Percentiles rank a stretch among this genome's conserved stretches.
These are phyloP conservation scores for Fraxinus greggii DNA, from an alignment of 305 asterid genomes.

Conservation along the genomic window DNA sequence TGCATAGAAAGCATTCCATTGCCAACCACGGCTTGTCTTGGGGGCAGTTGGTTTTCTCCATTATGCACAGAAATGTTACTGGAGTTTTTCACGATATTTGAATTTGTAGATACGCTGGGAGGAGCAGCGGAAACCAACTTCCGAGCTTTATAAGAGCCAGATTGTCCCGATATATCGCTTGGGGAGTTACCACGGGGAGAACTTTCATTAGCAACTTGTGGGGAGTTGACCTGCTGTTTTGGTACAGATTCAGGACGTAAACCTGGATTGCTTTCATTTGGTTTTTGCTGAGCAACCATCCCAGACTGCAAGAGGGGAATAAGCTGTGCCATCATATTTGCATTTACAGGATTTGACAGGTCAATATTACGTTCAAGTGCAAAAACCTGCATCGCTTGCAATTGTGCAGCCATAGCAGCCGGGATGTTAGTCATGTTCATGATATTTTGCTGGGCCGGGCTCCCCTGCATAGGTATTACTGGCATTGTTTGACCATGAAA, in stretches of 20 bases:
- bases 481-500: slow-evolving; percentile 64
- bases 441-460: slow-evolving; percentile 63
- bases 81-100: slow-evolving; percentile 46
- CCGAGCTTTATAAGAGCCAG: slow-evolving; percentile 80
- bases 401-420: slow-evolving; percentile 75
- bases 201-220: slow-evolving; percentile 66
- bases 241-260: slow-evolving; percentile 53
- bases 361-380: slow-evolving; percentile 92
- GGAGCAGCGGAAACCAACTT: slow-evolving; percentile 58
- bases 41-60: slow-evolving; percentile 70
- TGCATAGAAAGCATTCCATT: slow-evolving; percentile 64
- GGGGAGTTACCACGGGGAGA: slow-evolving; percentile 84
- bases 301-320: slow-evolving; percentile 80
- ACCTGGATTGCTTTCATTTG: slow-evolving; percentile 55
- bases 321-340: slow-evolving; percentile 72
- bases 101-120: slow-evolving; percentile 45
- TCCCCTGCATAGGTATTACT: slow-evolving; percentile 44
- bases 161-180: slow-evolving; percentile 77
- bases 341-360: slow-evolving; percentile 87
- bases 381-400: slow-evolving; percentile 92
- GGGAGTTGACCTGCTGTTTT: slow-evolving; percentile 68
- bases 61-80: slow-evolving; percentile 53
- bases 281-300: slow-evolving; percentile 75
- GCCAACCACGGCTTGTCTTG: slow-evolving; percentile 65
- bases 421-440: slow-evolving; percentile 60